Base-by-base conservation (phyloP, 192 early-diverging fungal genomes). In the Cladochytrium replicatum region DNA sequence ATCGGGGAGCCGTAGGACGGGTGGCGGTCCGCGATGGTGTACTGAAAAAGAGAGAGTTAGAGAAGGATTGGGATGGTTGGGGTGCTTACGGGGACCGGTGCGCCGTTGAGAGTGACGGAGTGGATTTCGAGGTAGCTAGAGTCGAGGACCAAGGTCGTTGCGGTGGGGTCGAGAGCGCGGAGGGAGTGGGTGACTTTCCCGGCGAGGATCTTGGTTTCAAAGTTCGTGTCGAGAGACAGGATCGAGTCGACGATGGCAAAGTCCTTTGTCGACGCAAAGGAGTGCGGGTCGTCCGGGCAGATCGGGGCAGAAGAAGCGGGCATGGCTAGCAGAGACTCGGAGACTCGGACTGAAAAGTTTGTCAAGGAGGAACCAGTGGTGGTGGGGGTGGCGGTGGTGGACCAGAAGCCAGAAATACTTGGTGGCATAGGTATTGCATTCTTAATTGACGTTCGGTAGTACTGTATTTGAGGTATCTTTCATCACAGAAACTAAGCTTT, bases 251-350 rank as follows among this genome's bases (percentile, higher is more conserved):
- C 71, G n/a, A 84, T 83, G 41, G 69, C 62, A 28, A 90, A 66
- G 45, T 86, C 71, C 58, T 74, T 60, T 22, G 84, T 74, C 69
- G 93, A 93, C 7, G 90, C 81, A 32, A 78, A 83, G 39, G 84
- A 86, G 62, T 78, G 91, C 29, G 87, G 89, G 63, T 97, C 93
- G 54, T 71, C 42, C 11, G 42, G 47, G 21, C 25, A 41, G 23
- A 52, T n/a, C n/a, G n/a, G n/a, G n/a, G n/a, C n/a, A n/a, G n/a
- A n/a, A n/a, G n/a, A n/a, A n/a, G n/a, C n/a, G n/a, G n/a, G n/a
- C n/a, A n/a, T n/a, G n/a, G n/a, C n/a, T n/a, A n/a, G n/a, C n/a
- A n/a, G n/a, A n/a, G n/a, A n/a, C n/a, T n/a, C n/a, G n/a, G n/a
- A n/a, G n/a, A n/a, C n/a, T n/a, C n/a, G n/a, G n/a, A n/a, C n/a